Evolutionary conservation across 805 yeast genomes (phyloP).

Genomic region (Starmerella khaoyaiensis): DNA sequence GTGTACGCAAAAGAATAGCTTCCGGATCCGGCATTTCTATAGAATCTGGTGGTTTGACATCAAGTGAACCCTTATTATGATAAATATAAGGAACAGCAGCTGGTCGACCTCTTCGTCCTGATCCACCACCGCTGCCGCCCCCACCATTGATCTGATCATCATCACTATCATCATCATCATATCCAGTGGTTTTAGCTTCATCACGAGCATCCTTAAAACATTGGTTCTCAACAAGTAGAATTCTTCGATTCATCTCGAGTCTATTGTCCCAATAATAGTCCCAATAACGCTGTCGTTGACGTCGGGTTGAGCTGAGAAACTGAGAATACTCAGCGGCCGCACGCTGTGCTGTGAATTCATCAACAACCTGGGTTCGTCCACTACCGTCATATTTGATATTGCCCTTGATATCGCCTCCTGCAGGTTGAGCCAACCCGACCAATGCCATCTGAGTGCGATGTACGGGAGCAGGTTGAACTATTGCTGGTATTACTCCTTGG

Average conservation of each 20-base stretch:
- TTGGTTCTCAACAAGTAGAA: slow-evolving; percentile 18
- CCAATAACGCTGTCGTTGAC: slow-evolving; percentile 26
- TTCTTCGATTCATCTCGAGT: slow-evolving; percentile 14
- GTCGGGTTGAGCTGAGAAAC: slow-evolving; percentile 24
- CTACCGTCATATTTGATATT: slow-evolving; percentile 11
- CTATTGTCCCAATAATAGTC: slow-evolving; percentile 26
- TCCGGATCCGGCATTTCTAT: slow-evolving; percentile 24
- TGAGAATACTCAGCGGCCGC: slow-evolving; percentile 20
- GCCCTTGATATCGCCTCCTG: slow-evolving; percentile 22
- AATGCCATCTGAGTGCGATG: slow-evolving; percentile 17
- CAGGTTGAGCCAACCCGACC: slow-evolving; percentile 17
- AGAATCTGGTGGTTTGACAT: slow-evolving; percentile 18
- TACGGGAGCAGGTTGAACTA: slow-evolving; percentile 13
- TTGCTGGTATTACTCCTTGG: slow-evolving; percentile 19
- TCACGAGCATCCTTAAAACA: slow-evolving; percentile 20
- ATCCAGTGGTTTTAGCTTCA: no score
- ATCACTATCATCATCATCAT: slow-evolving; percentile 19
- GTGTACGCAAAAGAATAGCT: slow-evolving; percentile 9
- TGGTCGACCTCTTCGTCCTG: slow-evolving; percentile 13
- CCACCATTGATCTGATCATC: slow-evolving; percentile 17
- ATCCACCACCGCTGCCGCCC: no score
- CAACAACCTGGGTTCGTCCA: slow-evolving; percentile 12
- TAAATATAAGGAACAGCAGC: slow-evolving; percentile 17
- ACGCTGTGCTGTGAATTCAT: slow-evolving; percentile 22
- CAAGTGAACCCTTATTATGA: slow-evolving; percentile 21